phyloP scores from a whole-genome alignment of 2,329 filamentous ascomycete genomes.

The Paraphaeosphaeria sporulosa region DNA sequence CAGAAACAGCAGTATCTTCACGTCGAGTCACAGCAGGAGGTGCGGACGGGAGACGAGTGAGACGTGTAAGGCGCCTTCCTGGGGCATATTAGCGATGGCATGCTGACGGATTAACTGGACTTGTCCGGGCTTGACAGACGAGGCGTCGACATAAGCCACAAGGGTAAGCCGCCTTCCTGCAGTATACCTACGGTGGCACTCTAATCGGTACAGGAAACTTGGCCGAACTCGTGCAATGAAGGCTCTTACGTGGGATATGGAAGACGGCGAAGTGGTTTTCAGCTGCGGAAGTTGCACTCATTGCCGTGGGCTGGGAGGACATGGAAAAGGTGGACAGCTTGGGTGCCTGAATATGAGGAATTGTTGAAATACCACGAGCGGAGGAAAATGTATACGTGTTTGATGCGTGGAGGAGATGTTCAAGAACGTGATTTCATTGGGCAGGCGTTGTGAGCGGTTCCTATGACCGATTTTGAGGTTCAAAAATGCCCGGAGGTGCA shows the following conservation, averaged over 20 bases:
- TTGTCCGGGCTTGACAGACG: too few relatives aligned
- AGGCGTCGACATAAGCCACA: too few relatives aligned
- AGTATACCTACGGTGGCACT: too few relatives aligned
- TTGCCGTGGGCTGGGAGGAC: neutral
- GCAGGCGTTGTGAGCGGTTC: neutral
- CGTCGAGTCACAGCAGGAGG: neutral
- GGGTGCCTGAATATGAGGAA: neutral
- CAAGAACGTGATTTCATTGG: neutral
- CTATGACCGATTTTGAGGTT: neutral
- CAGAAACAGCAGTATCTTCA: neutral
- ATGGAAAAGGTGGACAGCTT: neutral
- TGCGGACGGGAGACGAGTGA: neutral
- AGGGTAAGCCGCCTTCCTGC: too few relatives aligned
- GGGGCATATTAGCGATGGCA: too few relatives aligned
- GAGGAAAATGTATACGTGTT: neutral
- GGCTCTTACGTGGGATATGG: neutral
- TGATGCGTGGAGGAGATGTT: neutral
- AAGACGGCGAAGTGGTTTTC: neutral
- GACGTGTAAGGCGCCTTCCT: too few relatives aligned
- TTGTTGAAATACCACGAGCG: neutral
- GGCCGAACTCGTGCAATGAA: neutral
- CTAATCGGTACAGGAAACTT: neutral
- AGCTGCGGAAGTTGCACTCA: neutral
- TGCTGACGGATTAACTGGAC: too few relatives aligned
- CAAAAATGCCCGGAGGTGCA: too few relatives aligned